phyloP scores from a whole-genome alignment of 805 yeast genomes.

The Starmera quercuum region DNA sequence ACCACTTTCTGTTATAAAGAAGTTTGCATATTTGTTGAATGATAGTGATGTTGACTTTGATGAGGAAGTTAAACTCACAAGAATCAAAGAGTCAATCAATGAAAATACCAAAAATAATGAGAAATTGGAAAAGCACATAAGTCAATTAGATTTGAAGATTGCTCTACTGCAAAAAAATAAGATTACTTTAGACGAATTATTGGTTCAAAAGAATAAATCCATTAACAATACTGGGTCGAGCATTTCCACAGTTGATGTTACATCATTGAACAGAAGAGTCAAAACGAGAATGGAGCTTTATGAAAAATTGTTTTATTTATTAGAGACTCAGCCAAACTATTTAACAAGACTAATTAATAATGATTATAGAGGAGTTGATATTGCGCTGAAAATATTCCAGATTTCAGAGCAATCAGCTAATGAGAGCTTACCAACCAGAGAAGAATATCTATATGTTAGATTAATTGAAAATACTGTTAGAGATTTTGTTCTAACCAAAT shows the following conservation, averaged over 20 bases:
- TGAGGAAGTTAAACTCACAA: slow-evolving; percentile 64
- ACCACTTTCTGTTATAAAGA: slow-evolving; percentile 65
- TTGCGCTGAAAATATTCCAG: slow-evolving; percentile 18
- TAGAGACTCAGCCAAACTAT: slow-evolving; percentile 80
- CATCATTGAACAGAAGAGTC: slow-evolving; percentile 23
- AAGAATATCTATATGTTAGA: slow-evolving; percentile 18
- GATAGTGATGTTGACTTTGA: slow-evolving; percentile 69
- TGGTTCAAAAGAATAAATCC: slow-evolving; percentile 30
- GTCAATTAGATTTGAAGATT: slow-evolving; percentile 70
- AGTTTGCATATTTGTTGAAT: slow-evolving; percentile 68
- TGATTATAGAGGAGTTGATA: slow-evolving; percentile 20
- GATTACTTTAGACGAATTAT: slow-evolving; percentile 66
- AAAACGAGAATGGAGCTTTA: slow-evolving; percentile 54
- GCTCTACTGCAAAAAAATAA: slow-evolving; percentile 73
- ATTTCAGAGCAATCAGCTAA: slow-evolving; percentile 13
- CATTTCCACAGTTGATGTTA: slow-evolving; percentile 14
- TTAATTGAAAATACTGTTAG: slow-evolving; percentile 22
- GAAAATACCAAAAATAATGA: slow-evolving; percentile 66
- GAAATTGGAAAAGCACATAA: slow-evolving; percentile 63
- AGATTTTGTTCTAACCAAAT: slow-evolving; percentile 26
- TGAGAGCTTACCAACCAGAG: slow-evolving; percentile 19
- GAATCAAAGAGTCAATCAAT: slow-evolving; percentile 58
- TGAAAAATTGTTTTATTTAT: slow-evolving; percentile 70
- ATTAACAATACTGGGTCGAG: background rate
- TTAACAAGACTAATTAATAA: slow-evolving; percentile 46